phyloP scores from a whole-genome alignment of 352 stramenopile species.

The Aphanomyces cochlioides region DNA sequence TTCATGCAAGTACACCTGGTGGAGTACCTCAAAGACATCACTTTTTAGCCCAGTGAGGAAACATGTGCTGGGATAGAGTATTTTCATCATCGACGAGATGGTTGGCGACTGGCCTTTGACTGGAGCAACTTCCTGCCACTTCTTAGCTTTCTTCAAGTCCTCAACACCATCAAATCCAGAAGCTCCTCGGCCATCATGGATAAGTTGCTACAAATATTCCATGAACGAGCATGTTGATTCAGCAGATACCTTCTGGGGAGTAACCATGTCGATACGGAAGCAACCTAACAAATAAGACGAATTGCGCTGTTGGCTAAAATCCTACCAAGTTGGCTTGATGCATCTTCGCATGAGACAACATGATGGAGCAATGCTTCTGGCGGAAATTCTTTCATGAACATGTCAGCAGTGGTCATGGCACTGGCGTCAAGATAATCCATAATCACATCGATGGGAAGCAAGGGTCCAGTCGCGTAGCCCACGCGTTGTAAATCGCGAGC shows the following conservation, averaged over 20 bases:
- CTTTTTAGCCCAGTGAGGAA: conserved; percentile 70
- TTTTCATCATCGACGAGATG: conserved; percentile 43
- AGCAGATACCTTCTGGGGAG: conserved; percentile 31
- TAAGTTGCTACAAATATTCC: conserved; percentile 32
- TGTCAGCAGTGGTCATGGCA: conserved; percentile 44
- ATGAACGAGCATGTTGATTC: conserved; percentile 35
- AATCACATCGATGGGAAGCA: conserved; percentile 62
- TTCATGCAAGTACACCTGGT: neutral
- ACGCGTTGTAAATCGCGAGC: conserved; percentile 46
- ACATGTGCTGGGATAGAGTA: conserved; percentile 47
- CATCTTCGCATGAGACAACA: conserved; percentile 48
- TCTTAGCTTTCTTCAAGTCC: conserved; percentile 52
- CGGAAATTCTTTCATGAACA: conserved; percentile 52
- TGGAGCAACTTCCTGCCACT: conserved; percentile 52
- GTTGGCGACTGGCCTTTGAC: conserved; percentile 68
- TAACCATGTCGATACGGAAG: conserved; percentile 14
- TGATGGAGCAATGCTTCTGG: conserved; percentile 56
- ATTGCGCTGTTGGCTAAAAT: neutral
- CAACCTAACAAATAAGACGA: conserved; percentile 17
- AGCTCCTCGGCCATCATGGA: conserved; percentile 51
- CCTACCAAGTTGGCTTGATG: no score
- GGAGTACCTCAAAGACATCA: conserved; percentile 64
- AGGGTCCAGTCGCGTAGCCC: conserved; percentile 64
- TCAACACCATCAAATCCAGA: conserved; percentile 68
- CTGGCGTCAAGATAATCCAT: conserved; percentile 62